Evolutionary conservation across 805 yeast species (phyloP).

Genomic region (Hanseniaspora pseudoguilliermondii): DNA sequence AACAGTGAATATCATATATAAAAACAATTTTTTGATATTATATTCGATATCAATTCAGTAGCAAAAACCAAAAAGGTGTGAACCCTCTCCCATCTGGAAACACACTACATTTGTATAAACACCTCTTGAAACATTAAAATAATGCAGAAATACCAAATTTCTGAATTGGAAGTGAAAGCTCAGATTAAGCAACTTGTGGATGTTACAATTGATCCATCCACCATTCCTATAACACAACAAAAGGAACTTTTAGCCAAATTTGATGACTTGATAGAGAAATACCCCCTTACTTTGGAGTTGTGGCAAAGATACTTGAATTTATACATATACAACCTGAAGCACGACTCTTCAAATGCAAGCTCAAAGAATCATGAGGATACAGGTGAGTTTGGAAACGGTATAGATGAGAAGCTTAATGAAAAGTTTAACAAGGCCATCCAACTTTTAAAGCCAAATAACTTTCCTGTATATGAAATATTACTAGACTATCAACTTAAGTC

Average conservation of each 20-base stretch:
- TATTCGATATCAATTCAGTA: too few relatives aligned
- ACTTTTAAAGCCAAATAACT: constrained; percentile 5
- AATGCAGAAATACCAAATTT: not conserved
- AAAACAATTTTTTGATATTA: too few relatives aligned
- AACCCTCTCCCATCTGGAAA: too few relatives aligned
- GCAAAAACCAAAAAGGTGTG: too few relatives aligned
- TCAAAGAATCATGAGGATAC: not conserved
- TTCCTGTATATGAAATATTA: constrained; percentile 6
- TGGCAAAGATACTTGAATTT: constrained; percentile 10
- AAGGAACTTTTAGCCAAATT: constrained; percentile 5
- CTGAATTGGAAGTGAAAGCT: not conserved
- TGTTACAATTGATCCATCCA: constrained; percentile 9
- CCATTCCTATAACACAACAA: constrained; percentile 10
- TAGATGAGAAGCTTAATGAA: constrained; percentile 1
- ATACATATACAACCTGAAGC: constrained; percentile 1
- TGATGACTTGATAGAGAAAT: constrained; percentile 5
- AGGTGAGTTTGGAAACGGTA: not conserved
- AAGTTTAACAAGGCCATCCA: constrained; percentile 9
- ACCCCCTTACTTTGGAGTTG: constrained; percentile 2
- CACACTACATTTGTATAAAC: too few relatives aligned
- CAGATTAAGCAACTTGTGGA: constrained; percentile 5
- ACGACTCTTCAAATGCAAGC: not conserved
- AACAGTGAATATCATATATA: too few relatives aligned
- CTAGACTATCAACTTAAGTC: constrained; percentile 2
- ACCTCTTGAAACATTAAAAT: too few relatives aligned